Evolutionary conservation across 305 asterid species (phyloP).

Genomic region (Solanum hybrid): DNA sequence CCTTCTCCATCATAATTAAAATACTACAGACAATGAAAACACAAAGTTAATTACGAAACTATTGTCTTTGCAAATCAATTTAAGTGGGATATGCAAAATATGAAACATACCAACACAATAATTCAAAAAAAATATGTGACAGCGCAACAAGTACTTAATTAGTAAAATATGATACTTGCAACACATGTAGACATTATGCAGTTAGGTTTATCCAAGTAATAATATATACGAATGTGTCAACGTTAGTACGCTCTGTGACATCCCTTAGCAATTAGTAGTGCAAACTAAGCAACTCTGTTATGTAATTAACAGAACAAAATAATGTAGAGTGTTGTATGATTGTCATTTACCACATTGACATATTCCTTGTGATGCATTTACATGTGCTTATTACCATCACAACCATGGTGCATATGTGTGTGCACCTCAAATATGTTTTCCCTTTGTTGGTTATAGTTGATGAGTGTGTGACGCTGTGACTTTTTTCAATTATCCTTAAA

Average conservation of each 20-base stretch:
- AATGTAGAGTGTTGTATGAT: not conserved
- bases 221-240: not conserved
- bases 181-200: not conserved
- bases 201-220: not conserved
- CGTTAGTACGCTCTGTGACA: not conserved
- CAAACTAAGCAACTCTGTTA: not conserved
- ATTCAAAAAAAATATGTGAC: not conserved
- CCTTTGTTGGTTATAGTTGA: too few relatives aligned
- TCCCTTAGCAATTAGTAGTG: not conserved
- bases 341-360: too few relatives aligned
- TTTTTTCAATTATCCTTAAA: too few relatives aligned
- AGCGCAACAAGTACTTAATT: not conserved
- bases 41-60: not conserved
- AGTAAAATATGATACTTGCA: not conserved
- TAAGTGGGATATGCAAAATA: not conserved
- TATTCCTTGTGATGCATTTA: too few relatives aligned
- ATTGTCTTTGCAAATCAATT: not conserved
- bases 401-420: too few relatives aligned
- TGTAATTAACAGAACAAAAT: not conserved
- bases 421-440: too few relatives aligned
- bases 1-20: conserved; percentile 64
- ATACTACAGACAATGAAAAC: conserved; percentile 7
- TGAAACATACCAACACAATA: not conserved
- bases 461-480: too few relatives aligned
- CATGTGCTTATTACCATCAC: too few relatives aligned